Evolutionary conservation across 2,329 filamentous ascomycete genomes (phyloP).

Genomic region (Cladosporium colombiae): DNA sequence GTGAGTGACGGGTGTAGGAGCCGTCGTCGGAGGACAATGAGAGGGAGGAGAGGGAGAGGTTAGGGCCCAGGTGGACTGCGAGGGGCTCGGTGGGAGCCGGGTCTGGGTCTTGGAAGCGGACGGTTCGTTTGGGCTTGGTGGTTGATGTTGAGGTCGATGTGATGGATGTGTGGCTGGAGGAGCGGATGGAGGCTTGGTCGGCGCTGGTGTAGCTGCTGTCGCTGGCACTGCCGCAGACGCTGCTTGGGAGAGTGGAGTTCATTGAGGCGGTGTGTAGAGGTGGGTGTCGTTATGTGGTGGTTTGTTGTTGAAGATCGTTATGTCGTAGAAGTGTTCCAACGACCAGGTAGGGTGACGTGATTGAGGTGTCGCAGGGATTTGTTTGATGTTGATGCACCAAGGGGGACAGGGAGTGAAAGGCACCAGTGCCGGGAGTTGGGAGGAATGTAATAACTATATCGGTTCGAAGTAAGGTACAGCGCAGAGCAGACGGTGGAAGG

Average conservation of each 20-base stretch:
- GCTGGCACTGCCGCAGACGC: conserved; percentile 19
- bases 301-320: background rate
- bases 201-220: conserved; percentile 15
- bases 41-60: conserved; percentile 11
- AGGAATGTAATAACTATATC: conserved; percentile 4
- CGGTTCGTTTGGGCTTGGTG: conserved; percentile 16
- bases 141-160: conserved; percentile 5
- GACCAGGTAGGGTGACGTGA: background rate
- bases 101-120: conserved; percentile 17
- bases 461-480: conserved; percentile 2
- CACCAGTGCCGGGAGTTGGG: background rate
- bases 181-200: conserved; percentile 15
- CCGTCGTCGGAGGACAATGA: conserved; percentile 6
- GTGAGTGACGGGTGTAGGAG: conserved; percentile 8
- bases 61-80: background rate
- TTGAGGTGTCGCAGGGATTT: background rate
- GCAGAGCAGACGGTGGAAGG: background rate
- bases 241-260: conserved; percentile 17
- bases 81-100: background rate
- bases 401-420: background rate
- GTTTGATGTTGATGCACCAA: background rate
- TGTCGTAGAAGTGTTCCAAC: background rate
- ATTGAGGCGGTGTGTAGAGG: background rate
- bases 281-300: background rate
- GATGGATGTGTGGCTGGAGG: conserved; percentile 12